A percentile compares a stretch with the other conserved stretches of the same genome.
Conservation (phyloP, 2,329 filamentous ascomycete genomes). For the Immersiporthe knoxdaviesiana region DNA sequence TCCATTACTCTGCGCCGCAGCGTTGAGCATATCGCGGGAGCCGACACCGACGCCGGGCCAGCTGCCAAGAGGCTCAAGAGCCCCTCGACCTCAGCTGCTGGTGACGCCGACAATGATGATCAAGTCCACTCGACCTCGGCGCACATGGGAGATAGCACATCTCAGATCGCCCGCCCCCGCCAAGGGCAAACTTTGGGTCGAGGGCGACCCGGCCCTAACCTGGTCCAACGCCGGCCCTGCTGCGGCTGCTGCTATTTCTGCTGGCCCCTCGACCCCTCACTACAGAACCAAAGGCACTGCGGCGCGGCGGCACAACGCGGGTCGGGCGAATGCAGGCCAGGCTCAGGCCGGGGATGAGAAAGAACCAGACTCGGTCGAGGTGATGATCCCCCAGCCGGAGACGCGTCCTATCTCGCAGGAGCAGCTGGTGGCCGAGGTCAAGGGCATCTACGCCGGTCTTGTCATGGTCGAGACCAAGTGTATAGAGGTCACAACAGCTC, state of each 20-base stretch:
- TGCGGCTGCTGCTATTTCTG: background rate
- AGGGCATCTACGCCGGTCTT: conserved; percentile 80
- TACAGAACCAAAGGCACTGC: background rate
- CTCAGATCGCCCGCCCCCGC: conserved; percentile 20
- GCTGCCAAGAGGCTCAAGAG: conserved; percentile 21
- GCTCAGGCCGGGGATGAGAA: conserved; percentile 15
- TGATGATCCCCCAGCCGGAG: conserved; percentile 54
- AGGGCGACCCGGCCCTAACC: conserved; percentile 15
- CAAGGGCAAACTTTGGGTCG: conserved; percentile 23
- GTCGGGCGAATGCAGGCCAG: background rate
- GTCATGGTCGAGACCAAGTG: conserved; percentile 88
- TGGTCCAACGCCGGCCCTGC: background rate
- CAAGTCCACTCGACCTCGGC: background rate
- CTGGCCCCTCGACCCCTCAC: conserved; percentile 8
- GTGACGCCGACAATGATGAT: conserved; percentile 9
- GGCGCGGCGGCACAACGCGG: background rate
- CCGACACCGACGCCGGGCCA: background rate
- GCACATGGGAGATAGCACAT: background rate
- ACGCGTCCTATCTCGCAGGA: conserved; percentile 74
- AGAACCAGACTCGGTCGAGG: conserved; percentile 30
- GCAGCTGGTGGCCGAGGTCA: conserved; percentile 79
- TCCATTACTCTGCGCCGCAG: background rate
- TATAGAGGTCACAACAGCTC: conserved; percentile 76
- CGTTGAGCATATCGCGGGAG: background rate
- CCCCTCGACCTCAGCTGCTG: conserved; percentile 3